Percentiles rank a stretch among this genome's conserved stretches.
These are phyloP conservation scores for Metschnikowia aberdeeniae DNA, from an alignment of 805 yeast genomes.

Conservation along the genomic window DNA sequence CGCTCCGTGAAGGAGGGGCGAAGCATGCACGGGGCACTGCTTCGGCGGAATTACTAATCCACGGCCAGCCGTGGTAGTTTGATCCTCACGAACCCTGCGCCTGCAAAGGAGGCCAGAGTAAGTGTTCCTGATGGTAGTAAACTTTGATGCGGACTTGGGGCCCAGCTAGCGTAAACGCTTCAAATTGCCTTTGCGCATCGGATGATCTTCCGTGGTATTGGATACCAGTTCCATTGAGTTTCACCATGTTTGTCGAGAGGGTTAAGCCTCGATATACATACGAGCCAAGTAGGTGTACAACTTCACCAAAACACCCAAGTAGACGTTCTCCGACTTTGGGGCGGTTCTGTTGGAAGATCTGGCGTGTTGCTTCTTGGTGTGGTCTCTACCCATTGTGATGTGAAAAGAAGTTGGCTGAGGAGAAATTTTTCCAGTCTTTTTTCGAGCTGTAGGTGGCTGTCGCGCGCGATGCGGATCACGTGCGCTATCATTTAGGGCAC, in stretches of 20 bases:
- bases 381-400: conserved; percentile 88
- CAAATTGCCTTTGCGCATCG: neutral
- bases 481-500: neutral
- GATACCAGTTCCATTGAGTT: neutral
- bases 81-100: neutral
- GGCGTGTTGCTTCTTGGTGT: conserved; percentile 92
- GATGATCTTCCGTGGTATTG: neutral
- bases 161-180: neutral
- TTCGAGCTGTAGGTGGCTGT: conserved; percentile 1
- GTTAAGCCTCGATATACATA: conserved; percentile 48
- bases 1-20: conserved; percentile 1
- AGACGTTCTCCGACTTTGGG: conserved; percentile 99
- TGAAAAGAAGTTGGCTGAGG: conserved; percentile 14
- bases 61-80: neutral
- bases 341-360: conserved; percentile 96
- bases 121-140: conserved; percentile 3
- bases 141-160: neutral
- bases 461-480: neutral
- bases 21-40: neutral
- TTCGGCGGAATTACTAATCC: neutral
- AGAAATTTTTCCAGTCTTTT: conserved; percentile 7
- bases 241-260: conserved; percentile 3
- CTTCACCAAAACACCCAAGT: conserved; percentile 96
- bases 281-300: conserved; percentile 99
- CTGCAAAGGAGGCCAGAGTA: neutral